A percentile compares a stretch with the other conserved stretches of the same genome.
phyloP scores from a whole-genome alignment of 306 rosid genomes.

The Cucumis hystrix region DNA sequence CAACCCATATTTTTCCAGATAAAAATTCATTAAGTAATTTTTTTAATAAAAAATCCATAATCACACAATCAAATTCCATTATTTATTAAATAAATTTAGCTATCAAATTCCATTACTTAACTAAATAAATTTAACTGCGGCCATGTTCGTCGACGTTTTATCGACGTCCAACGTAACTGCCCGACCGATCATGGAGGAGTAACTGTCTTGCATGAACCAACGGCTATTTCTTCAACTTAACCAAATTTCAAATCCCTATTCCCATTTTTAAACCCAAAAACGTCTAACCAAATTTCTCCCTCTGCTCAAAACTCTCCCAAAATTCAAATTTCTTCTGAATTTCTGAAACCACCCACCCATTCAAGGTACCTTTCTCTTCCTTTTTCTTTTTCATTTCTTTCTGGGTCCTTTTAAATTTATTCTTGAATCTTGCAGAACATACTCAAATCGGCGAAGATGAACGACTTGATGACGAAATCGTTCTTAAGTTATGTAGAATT shows the following conservation, averaged over 20 bases:
- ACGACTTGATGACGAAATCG: constrained; percentile 86
- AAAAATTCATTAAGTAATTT: no score
- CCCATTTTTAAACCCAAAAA: neutral
- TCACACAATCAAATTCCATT: no score
- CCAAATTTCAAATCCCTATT: neutral
- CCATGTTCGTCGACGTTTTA: neutral
- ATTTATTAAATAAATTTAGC: no score
- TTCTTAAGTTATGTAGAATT: constrained; percentile 85
- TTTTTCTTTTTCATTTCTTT: neutral
- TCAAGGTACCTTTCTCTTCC: neutral
- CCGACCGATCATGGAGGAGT: constrained; percentile 5
- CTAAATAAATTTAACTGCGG: neutral
- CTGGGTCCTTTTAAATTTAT: neutral
- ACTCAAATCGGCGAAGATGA: constrained; percentile 38
- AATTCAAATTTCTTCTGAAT: neutral
- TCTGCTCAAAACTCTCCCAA: neutral
- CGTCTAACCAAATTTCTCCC: neutral
- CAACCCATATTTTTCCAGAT: no score
- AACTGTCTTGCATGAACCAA: neutral
- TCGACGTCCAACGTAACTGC: neutral
- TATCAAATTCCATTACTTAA: neutral
- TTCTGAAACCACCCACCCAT: neutral
- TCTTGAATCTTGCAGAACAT: neutral
- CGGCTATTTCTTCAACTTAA: neutral
- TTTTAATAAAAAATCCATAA: no score